Evolutionary conservation across 768 basidiomycete species (phyloP), one percentile per base, ranked within the genome.

Genomic region (Leccinum uliginosum): DNA sequence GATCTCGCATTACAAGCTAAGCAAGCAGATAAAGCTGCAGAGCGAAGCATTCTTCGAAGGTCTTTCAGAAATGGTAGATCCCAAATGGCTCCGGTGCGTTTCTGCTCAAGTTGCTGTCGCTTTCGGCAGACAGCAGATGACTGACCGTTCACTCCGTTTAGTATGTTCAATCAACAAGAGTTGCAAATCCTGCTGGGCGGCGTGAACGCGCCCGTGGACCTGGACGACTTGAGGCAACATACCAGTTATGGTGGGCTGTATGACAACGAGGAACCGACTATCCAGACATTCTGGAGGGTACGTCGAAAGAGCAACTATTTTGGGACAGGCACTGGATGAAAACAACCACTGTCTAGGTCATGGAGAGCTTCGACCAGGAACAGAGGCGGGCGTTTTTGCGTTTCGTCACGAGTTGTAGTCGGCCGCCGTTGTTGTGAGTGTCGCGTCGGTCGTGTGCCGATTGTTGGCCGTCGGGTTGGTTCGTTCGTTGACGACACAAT

Each of bases 81-180:
- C 83, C 0, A 90, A 91, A 64, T 98, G 91, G 91, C 79, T 96
- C 21, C 76, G 86, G 83, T 87, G 45, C 35, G 72, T 68, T 44
- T 51, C 15, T 10, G 15, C 44, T 45, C 14, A 46, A 23, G 1
- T 19, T 11, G 15, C 14, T 14, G 12, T 44, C 7, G 29, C 10
- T 19, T 26, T 43, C 4, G 9, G 12, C 23, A 35, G 35, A 47
- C 21, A 32, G 23, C 15, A 29, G n/a, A 34, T 11, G 15, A 26
- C 57, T 66, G 38, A 71, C 32, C 8, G 19, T 38, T 54, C 23
- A 15, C 35, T 62, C 47, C 38, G 15, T 47, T 50, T 59, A 91
- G 93, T 46, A 95, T 98, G 91, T 99, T 98, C 75, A 96, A 98
- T 70, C 95, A 96, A 62, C 89, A 92, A 67, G 97, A 98, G 71